Base-by-base conservation (phyloP, 225 moss, liverwort and hornwort genomes). In the Sphagnum contortum region DNA sequence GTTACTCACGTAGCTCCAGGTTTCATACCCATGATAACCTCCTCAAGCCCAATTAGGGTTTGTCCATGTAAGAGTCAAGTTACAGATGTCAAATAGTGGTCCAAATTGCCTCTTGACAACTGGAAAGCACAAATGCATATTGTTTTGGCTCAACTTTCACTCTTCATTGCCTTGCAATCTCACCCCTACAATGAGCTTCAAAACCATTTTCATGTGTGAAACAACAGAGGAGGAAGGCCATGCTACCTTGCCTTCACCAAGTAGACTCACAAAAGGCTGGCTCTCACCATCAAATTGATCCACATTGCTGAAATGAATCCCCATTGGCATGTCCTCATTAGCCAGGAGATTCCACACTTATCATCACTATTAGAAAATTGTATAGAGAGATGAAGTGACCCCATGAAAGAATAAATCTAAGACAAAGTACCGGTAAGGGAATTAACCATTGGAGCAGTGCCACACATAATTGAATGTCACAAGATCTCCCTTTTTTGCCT, bases 1-100 rank as follows among this genome's bases (percentile, higher is more conserved):
- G 29, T 52, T 9, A 9, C 52, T 52, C 7, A 49, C 62, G 51
- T 70, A 86, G 82, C 86, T 75, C 86, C 86, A 61, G 80, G 80
- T 75, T 77, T 83, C 86, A 86, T 86, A 68, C 86, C 86, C 57
- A 75, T 66, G 61, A 86, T 78, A n/a, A 86, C 86, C 69, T 86
- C 86, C 77, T 86, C 86, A 48, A 86, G 48, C 8, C 86, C 86
- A 48, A 69, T 70, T 66, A 86, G 83, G 29, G 83, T 80, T 80
- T 86, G 79, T 70, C 29, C 29, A 29, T 29, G 29, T 29, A 29
- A 29, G 29, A 29, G 29, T 29, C 29, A 29, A 29, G 29, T 29
- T 29, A 29, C 29, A 29, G 0, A 29, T 29, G 29, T 29, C 29
- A 29, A 29, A 29, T 1, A 29, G 29, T 29, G 29, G 29, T 29